Conservation (phyloP, 202 grass and related monocot species). For the Zoysia matrella region DNA sequence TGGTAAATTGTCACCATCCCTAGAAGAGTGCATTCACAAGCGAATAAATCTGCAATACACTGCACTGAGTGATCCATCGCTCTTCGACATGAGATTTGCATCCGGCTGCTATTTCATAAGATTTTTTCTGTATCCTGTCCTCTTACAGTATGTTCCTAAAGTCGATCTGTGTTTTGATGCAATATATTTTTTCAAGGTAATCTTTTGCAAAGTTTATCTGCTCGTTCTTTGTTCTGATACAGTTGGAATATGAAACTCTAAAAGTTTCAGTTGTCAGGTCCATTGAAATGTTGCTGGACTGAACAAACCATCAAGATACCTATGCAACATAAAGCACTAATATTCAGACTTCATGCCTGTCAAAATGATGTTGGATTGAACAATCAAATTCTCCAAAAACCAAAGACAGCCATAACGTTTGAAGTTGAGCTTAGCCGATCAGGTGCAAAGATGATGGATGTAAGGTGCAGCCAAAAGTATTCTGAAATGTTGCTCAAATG, state of each 20-base stretch:
- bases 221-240: not conserved
- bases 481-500: not conserved
- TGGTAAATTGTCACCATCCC: conserved; percentile 28
- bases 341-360: not conserved
- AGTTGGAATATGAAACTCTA: not conserved
- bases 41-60: not conserved
- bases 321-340: not conserved
- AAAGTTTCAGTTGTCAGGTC: not conserved
- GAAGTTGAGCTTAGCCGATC: not conserved
- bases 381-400: not conserved
- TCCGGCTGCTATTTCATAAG: not conserved
- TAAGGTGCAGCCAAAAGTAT: not conserved
- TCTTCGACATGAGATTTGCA: conserved; percentile 17
- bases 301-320: not conserved
- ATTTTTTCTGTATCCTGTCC: not conserved
- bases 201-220: not conserved
- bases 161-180: not conserved
- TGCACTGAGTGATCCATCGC: not conserved
- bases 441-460: not conserved
- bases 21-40: not conserved
- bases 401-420: too few relatives aligned
- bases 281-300: not conserved
- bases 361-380: not conserved
- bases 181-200: not conserved
- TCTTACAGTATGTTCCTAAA: not conserved